Conservation (phyloP, 202 grass and related monocot species). For the Schoenoplectus tabernaemontani region DNA sequence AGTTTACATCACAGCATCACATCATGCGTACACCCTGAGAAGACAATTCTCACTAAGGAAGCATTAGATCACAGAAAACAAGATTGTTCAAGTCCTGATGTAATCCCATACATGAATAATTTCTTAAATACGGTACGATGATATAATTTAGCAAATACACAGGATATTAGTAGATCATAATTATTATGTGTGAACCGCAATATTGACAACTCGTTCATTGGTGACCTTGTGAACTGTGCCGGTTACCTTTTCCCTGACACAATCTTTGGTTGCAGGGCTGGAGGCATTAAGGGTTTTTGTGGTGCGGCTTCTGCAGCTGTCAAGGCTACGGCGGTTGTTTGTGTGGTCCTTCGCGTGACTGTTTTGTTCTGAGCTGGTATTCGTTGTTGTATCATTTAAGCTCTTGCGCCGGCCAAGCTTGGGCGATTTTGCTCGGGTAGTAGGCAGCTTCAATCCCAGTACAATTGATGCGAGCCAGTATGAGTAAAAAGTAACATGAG, state of each 20-base stretch:
- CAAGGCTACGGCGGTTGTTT: slow-evolving; percentile 39
- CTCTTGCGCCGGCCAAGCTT: slow-evolving; percentile 85
- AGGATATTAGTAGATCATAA: neutral
- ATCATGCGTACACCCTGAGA: slow-evolving; percentile 2
- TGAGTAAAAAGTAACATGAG: neutral
- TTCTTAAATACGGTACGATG: neutral
- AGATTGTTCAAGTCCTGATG: slow-evolving; percentile 24
- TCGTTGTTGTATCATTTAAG: slow-evolving; percentile 28
- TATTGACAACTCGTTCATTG: slow-evolving; percentile 24
- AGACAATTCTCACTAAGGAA: slow-evolving; percentile 19
- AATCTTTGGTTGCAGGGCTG: slow-evolving; percentile 11
- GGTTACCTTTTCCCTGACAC: slow-evolving; percentile 2
- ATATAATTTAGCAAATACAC: slow-evolving; percentile 24
- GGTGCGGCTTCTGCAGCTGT: slow-evolving; percentile 33
- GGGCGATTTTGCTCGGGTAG: slow-evolving; percentile 77
- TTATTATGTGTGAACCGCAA: slow-evolving; percentile 16
- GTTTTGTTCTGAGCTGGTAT: slow-evolving; percentile 50
- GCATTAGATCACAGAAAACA: slow-evolving; percentile 4
- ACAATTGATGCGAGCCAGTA: neutral
- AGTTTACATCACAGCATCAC: slow-evolving; percentile 18
- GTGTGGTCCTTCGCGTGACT: slow-evolving; percentile 31
- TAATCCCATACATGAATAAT: slow-evolving; percentile 19
- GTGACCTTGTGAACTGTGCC: slow-evolving; percentile 16
- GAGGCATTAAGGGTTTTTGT: slow-evolving; percentile 23
- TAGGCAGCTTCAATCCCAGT: slow-evolving; percentile 43